Evolutionary conservation across 805 yeast species (phyloP), one percentile per base, ranked within the genome.

Genomic region (Barnettozyma wickerhamii): DNA sequence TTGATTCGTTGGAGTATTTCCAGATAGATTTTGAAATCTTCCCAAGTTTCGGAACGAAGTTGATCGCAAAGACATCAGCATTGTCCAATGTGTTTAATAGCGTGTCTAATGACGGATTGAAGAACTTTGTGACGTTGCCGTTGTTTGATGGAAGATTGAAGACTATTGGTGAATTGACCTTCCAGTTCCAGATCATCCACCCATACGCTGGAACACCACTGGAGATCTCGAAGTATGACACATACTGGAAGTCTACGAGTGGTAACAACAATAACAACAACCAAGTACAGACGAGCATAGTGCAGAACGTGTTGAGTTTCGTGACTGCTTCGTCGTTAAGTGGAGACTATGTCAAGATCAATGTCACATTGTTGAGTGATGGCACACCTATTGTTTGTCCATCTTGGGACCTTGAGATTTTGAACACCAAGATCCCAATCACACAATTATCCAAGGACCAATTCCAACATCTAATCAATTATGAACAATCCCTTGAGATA

Each of bases 231-330:
- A 87, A 88, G 65, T 89, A 85, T 58, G 97, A 90, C 56, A 91
- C 98, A 0, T 91, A 91, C 63, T 91, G 99, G 99, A 93, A 90
- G 62, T 82, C 95, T 1, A 85, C 96, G 0, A 75, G 82, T 33
- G 77, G 76, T 30, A 61, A 68, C 32, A 51, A 51, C 33, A 13
- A 34, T 28, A 3, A 41, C 52, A 10, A 35, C 19, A 18, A 23
- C 12, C 29, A 33, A 14, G 20, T 21, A 12, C 40, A 19, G 23
- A 30, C 32, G 15, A 37, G 30, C 10, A 34, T 19, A 15, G 42
- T 52, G n/a, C 56, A 51, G 36, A 54, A 57, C 34, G 64, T 69
- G 18, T 71, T 81, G 30, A 81, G 93, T 12, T 79, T 87, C 56
- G 95, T 91, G 13, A 90, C 97, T 1, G 89, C 96, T 1, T 88